Conservation (phyloP, 2,329 filamentous ascomycete genomes). For the Ascomycota sp. region DNA sequence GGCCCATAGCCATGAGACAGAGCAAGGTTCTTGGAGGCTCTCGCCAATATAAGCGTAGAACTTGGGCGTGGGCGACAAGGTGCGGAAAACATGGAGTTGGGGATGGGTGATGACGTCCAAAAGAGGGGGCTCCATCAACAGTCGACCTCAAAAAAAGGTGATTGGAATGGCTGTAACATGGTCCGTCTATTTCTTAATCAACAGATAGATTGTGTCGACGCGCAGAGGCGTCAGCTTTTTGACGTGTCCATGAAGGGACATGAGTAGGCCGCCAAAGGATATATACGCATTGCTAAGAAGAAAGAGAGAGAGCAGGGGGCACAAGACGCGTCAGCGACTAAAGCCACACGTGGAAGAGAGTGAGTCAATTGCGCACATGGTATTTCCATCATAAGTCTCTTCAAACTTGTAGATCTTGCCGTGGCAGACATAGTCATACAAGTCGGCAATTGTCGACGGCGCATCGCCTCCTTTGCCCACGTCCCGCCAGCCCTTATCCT, state of each 20-base stretch:
- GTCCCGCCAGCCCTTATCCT: constrained; percentile 71
- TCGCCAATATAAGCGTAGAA: too few relatives aligned
- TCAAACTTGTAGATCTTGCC: constrained; percentile 82
- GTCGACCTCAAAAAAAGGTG: too few relatives aligned
- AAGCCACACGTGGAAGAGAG: too few relatives aligned
- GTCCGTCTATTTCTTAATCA: constrained; percentile 59
- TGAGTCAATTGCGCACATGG: constrained; percentile 39
- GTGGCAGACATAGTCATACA: constrained; percentile 75
- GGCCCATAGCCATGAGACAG: too few relatives aligned
- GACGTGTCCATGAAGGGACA: constrained; percentile 83
- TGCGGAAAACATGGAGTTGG: too few relatives aligned
- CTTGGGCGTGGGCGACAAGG: too few relatives aligned
- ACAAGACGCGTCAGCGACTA: too few relatives aligned
- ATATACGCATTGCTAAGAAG: constrained; percentile 65
- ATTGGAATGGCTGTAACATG: too few relatives aligned
- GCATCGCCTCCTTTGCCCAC: constrained; percentile 31
- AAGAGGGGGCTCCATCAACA: too few relatives aligned
- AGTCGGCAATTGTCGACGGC: constrained; percentile 47
- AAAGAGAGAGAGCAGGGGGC: too few relatives aligned
- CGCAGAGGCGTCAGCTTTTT: constrained; percentile 84
- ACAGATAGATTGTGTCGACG: constrained; percentile 83
- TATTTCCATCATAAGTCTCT: constrained; percentile 57
- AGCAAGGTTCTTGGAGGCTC: background rate
- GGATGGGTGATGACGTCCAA: too few relatives aligned
- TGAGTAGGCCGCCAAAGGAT: constrained; percentile 79